Evolutionary conservation across 2,329 filamentous ascomycete species (phyloP).

Genomic region (Diaporthe citriasiana): DNA sequence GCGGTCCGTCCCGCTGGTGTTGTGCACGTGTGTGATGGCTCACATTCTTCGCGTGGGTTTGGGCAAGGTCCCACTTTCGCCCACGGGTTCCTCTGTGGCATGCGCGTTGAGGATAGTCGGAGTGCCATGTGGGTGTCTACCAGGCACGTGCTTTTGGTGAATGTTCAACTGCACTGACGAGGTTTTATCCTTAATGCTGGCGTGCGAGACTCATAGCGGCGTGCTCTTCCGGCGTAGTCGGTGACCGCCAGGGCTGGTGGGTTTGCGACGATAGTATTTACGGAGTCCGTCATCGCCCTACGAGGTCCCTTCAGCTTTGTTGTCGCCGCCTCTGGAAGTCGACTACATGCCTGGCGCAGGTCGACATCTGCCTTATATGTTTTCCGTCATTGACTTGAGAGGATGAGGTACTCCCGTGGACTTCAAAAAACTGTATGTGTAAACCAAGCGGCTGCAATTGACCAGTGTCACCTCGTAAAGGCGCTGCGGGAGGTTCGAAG

Average conservation of each 20-base stretch:
- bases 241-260: neutral
- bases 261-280: neutral
- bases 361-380: neutral
- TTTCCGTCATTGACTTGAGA: neutral
- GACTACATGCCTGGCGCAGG: neutral
- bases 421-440: neutral
- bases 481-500: neutral
- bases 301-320: neutral
- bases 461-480: neutral
- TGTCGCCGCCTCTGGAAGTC: neutral
- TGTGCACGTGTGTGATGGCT: constrained; percentile 22
- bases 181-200: neutral
- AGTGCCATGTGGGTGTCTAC: neutral
- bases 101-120: constrained; percentile 1
- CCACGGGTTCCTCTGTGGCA: constrained; percentile 18
- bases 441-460: neutral
- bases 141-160: neutral
- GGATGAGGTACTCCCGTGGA: neutral
- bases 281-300: neutral
- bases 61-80: constrained; percentile 22
- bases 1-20: constrained; percentile 15
- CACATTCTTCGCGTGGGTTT: constrained; percentile 5
- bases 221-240: neutral
- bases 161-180: neutral
- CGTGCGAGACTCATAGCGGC: neutral